A percentile compares a stretch with the other conserved stretches of the same genome.
Evolutionary conservation across 2,329 filamentous ascomycete genomes (phyloP).

Genomic region (Zymoseptoria passerinii): DNA sequence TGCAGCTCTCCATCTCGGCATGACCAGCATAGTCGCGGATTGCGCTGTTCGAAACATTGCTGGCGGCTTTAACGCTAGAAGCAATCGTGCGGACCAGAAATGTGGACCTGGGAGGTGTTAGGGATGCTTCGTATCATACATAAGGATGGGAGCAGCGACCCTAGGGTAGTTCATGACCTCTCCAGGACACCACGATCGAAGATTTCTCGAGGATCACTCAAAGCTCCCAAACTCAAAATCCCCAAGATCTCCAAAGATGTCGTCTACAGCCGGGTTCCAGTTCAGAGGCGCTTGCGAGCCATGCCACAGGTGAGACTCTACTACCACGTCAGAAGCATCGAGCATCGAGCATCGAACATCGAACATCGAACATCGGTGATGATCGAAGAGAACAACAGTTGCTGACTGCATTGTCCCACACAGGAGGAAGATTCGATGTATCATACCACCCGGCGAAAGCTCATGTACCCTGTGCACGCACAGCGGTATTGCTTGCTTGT

Average conservation of each 20-base stretch:
- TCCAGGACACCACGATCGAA: neutral
- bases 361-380: neutral
- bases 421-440: slow-evolving; percentile 5
- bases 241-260: neutral
- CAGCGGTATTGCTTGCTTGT: slow-evolving; percentile 4
- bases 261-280: neutral
- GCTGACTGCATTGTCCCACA: neutral
- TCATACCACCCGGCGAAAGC: slow-evolving; percentile 4
- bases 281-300: neutral
- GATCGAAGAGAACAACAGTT: neutral
- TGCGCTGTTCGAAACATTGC: neutral
- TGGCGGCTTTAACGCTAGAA: neutral
- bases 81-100: neutral
- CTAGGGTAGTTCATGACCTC: neutral
- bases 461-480: slow-evolving; percentile 3
- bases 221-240: neutral
- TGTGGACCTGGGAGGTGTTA: neutral
- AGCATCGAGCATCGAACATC: neutral
- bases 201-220: neutral
- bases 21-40: neutral
- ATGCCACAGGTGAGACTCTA: neutral
- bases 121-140: neutral
- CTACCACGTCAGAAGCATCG: neutral
- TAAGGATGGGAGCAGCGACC: neutral
- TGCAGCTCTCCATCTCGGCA: neutral